Conservation (phyloP, 2,329 filamentous ascomycete genomes). For the Fusarium setosum region DNA sequence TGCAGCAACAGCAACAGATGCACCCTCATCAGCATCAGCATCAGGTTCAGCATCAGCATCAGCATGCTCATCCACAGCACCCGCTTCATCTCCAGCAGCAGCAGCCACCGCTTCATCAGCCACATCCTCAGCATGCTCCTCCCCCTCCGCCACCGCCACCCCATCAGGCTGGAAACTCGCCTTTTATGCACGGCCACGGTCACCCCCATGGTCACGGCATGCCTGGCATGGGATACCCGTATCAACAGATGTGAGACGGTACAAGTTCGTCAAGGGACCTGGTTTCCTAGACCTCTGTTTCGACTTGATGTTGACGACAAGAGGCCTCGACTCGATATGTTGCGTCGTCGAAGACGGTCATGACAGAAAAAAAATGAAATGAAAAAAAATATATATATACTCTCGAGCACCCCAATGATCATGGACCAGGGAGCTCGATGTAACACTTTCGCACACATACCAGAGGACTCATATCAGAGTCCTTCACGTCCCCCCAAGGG, state of each 20-base stretch:
- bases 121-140: constrained; percentile 33
- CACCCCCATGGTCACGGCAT: constrained; percentile 34
- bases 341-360: too few species aligned
- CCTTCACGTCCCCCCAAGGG: constrained; percentile 9
- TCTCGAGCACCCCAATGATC: not conserved
- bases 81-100: constrained; percentile 29
- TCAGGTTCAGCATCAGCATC: constrained; percentile 26
- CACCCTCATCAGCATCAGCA: constrained; percentile 33
- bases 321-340: not conserved
- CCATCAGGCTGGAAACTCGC: constrained; percentile 35
- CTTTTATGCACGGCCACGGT: constrained; percentile 37
- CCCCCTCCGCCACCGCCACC: constrained; percentile 33
- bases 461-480: constrained; percentile 10
- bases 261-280: not conserved
- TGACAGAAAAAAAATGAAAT: not conserved
- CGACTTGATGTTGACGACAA: not conserved
- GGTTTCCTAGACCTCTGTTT: not conserved
- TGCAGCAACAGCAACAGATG: constrained; percentile 22
- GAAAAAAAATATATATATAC: constrained; percentile 14
- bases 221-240: constrained; percentile 45
- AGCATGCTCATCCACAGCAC: constrained; percentile 26
- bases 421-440: constrained; percentile 10
- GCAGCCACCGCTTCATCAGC: constrained; percentile 22
- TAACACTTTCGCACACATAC: constrained; percentile 21
- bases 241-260: constrained; percentile 25